These are phyloP conservation scores for Thraustochytrium striatum DNA, from an alignment of 352 stramenopile species.

Conservation along the genomic window DNA sequence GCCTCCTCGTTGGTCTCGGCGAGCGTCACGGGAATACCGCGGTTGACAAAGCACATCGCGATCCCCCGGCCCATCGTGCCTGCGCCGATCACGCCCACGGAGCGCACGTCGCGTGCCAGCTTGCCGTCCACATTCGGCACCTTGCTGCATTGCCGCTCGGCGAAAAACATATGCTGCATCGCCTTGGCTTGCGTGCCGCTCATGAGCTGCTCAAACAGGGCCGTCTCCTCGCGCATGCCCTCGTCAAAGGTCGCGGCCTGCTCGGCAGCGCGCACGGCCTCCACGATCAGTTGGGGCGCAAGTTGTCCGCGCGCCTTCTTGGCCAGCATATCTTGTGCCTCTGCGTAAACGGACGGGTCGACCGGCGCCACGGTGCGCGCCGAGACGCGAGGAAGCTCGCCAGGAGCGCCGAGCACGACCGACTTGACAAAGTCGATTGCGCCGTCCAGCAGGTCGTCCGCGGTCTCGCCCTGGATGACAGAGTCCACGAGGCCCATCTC, in stretches of 20 bases:
- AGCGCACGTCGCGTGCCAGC: constrained; percentile 60
- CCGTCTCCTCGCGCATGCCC: constrained; percentile 82
- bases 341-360: constrained; percentile 86
- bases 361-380: constrained; percentile 73
- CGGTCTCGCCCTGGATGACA: constrained; percentile 75
- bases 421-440: constrained; percentile 60
- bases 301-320: constrained; percentile 96
- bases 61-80: constrained; percentile 97
- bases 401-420: background rate
- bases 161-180: constrained; percentile 94
- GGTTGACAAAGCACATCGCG: constrained; percentile 85
- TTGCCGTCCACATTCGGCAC: constrained; percentile 67
- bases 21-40: constrained; percentile 74
- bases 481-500: constrained; percentile 96
- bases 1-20: constrained; percentile 69
- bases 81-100: constrained; percentile 89
- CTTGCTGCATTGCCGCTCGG: constrained; percentile 64
- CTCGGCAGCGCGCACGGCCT: constrained; percentile 74
- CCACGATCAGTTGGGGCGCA: constrained; percentile 88
- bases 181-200: constrained; percentile 88
- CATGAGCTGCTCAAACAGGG: constrained; percentile 91
- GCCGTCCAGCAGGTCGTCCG: constrained; percentile 73
- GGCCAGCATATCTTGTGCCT: constrained; percentile 84
- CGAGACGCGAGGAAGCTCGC: constrained; percentile 79
- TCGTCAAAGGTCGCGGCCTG: constrained; percentile 67